Evolutionary conservation across 2,329 filamentous ascomycete species (phyloP).

Genomic region (Bipolaris bicolor): DNA sequence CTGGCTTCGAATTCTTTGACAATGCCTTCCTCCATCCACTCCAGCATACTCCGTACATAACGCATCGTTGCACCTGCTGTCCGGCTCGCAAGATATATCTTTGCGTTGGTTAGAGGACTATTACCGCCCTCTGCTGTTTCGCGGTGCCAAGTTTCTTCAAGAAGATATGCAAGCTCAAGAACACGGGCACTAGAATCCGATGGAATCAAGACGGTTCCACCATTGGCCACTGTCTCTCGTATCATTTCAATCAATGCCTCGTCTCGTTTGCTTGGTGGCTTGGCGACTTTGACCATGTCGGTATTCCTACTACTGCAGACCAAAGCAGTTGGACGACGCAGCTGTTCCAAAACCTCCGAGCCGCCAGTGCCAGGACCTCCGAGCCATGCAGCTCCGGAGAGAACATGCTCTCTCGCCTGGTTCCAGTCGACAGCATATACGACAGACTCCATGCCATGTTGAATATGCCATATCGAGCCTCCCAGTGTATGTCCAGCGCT

Average conservation of each 20-base stretch:
- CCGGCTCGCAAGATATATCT: conserved; percentile 81
- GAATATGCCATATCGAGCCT: conserved; percentile 98
- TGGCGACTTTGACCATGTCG: conserved; percentile 71
- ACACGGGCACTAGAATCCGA: conserved; percentile 96
- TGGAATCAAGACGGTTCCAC: conserved; percentile 90
- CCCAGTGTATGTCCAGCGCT: conserved; percentile 95
- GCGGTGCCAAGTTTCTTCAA: conserved; percentile 84
- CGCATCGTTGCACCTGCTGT: conserved; percentile 88
- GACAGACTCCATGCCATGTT: conserved; percentile 94
- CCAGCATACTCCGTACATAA: conserved; percentile 91
- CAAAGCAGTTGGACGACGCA: conserved; percentile 90
- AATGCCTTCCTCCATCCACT: conserved; percentile 99
- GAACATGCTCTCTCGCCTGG: conserved; percentile 92
- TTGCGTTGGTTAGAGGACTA: conserved; percentile 57
- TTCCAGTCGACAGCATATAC: conserved; percentile 99
- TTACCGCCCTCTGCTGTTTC: conserved; percentile 43
- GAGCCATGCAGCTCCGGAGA: conserved; percentile 92
- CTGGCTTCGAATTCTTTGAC: conserved; percentile 84
- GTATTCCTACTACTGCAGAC: conserved; percentile 89
- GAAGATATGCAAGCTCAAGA: conserved; percentile 85
- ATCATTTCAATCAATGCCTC: conserved; percentile 85
- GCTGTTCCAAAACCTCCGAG: conserved; percentile 88
- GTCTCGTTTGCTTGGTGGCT: conserved; percentile 80
- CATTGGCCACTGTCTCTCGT: conserved; percentile 75
- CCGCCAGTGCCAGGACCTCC: conserved; percentile 80